Base-by-base conservation (phyloP, 768 basidiomycete species). In the Hemileccinum rubropunctum region DNA sequence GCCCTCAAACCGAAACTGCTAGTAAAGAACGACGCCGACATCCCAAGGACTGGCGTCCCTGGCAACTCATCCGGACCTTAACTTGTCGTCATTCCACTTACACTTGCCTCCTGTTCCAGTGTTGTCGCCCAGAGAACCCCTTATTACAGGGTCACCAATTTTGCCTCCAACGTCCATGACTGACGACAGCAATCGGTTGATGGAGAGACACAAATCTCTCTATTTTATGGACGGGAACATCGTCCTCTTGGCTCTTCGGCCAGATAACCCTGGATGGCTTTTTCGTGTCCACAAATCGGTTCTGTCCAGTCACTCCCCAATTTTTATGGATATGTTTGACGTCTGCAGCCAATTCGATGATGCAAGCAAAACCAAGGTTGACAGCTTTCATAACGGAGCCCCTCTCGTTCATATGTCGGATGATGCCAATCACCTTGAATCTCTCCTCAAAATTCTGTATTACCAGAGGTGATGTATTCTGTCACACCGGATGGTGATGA, bases 81-180 rank as follows among this genome's bases (percentile, higher is more conserved):
- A n/a, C n/a, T n/a, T n/a, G n/a, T n/a, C n/a, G n/a, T n/a, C n/a
- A n/a, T n/a, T n/a, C n/a, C n/a, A n/a, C n/a, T n/a, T n/a, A n/a
- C n/a, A n/a, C n/a, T n/a, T n/a, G n/a, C n/a, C n/a, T n/a, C n/a
- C n/a, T n/a, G n/a, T n/a, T n/a, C n/a, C n/a, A n/a, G n/a, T n/a
- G n/a, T n/a, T n/a, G n/a, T n/a, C n/a, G n/a, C n/a, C n/a, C n/a
- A n/a, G n/a, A n/a, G n/a, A n/a, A n/a, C n/a, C n/a, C n/a, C n/a
- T n/a, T n/a, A n/a, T n/a, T n/a, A n/a, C n/a, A n/a, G n/a, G n/a
- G n/a, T n/a, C n/a, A n/a, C n/a, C n/a, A n/a, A n/a, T n/a, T n/a
- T n/a, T n/a, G n/a, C n/a, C n/a, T n/a, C n/a, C n/a, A 23, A 23
- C 34, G 15, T 34, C 15, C 64, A 55, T 82, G 81, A 4, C 78